Evolutionary conservation across 2,329 filamentous ascomycete genomes (phyloP).

Genomic region (Aspergillus candidus): DNA sequence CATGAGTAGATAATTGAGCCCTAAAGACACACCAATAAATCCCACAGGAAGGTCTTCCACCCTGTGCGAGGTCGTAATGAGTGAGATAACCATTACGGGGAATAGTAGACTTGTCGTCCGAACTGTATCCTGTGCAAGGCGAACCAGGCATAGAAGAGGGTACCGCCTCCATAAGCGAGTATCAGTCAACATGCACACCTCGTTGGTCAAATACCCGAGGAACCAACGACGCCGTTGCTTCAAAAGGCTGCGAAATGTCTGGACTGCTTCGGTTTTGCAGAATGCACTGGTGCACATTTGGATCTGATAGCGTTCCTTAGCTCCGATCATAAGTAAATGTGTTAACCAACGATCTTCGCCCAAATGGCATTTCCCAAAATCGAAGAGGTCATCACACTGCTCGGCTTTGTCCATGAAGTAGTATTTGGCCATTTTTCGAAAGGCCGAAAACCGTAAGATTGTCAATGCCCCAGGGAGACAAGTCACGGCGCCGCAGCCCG

Average conservation of each 20-base stretch:
- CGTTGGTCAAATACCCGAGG: conserved; percentile 93
- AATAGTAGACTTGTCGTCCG: conserved; percentile 89
- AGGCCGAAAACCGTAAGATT: conserved; percentile 91
- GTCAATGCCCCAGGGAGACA: conserved; percentile 93
- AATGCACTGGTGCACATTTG: conserved; percentile 97
- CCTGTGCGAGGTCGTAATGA: conserved; percentile 76
- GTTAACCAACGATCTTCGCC: conserved; percentile 96
- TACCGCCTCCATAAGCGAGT: conserved; percentile 86
- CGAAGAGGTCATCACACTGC: conserved; percentile 90
- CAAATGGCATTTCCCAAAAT: conserved; percentile 91
- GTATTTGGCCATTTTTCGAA: conserved; percentile 93
- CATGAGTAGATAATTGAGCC: conserved; percentile 93
- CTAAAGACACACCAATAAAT: conserved; percentile 87
- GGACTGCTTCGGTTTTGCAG: conserved; percentile 96
- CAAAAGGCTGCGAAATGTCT: conserved; percentile 75
- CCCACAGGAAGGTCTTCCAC: conserved; percentile 77
- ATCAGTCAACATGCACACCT: conserved; percentile 97
- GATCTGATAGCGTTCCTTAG: conserved; percentile 87
- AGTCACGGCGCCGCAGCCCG: conserved; percentile 86
- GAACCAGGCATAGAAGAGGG: conserved; percentile 74
- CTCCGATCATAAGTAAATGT: conserved; percentile 97
- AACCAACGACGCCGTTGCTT: conserved; percentile 98
- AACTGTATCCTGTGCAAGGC: conserved; percentile 95
- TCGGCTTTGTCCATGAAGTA: conserved; percentile 97
- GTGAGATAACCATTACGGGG: conserved; percentile 83